phyloP scores from a whole-genome alignment of 2,329 filamentous ascomycete genomes.

The Cadophora luteo-olivacea region DNA sequence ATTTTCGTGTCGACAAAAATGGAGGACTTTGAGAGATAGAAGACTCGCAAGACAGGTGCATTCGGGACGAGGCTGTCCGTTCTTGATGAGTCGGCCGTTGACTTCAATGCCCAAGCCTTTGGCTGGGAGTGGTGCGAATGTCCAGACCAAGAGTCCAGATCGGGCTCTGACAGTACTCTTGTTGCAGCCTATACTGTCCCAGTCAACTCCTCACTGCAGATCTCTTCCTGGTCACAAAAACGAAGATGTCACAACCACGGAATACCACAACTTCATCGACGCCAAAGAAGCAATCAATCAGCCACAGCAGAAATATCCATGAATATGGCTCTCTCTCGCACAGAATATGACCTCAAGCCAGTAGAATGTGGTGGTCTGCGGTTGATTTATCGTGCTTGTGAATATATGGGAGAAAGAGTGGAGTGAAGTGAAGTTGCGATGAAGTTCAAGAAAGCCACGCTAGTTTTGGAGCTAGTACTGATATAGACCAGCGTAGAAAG shows the following conservation, averaged over 20 bases:
- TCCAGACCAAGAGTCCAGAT: background rate
- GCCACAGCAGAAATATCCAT: slow-evolving; percentile 26
- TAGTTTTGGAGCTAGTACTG: background rate
- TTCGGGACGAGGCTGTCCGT: no score
- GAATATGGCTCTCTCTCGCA: slow-evolving; percentile 37
- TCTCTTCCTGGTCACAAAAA: background rate
- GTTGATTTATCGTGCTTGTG: slow-evolving; percentile 26
- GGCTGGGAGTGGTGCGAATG: background rate
- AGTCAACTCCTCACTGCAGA: background rate
- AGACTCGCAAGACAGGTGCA: no score
- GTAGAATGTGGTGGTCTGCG: slow-evolving; percentile 32
- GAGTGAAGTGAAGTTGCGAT: slow-evolving; percentile 6
- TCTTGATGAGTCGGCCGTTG: no score
- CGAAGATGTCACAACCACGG: slow-evolving; percentile 28
- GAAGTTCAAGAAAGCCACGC: background rate
- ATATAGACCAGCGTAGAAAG: slow-evolving; percentile 6
- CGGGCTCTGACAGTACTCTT: no score
- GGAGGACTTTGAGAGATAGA: no score
- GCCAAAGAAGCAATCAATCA: slow-evolving; percentile 24
- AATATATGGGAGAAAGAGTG: slow-evolving; percentile 25
- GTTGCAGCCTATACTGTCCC: background rate
- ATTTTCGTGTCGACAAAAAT: no score
- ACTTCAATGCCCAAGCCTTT: no score
- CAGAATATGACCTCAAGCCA: slow-evolving; percentile 42
- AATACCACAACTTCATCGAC: slow-evolving; percentile 22